Conservation (phyloP, 768 basidiomycete species). For the Pulveroboletus sp. region DNA sequence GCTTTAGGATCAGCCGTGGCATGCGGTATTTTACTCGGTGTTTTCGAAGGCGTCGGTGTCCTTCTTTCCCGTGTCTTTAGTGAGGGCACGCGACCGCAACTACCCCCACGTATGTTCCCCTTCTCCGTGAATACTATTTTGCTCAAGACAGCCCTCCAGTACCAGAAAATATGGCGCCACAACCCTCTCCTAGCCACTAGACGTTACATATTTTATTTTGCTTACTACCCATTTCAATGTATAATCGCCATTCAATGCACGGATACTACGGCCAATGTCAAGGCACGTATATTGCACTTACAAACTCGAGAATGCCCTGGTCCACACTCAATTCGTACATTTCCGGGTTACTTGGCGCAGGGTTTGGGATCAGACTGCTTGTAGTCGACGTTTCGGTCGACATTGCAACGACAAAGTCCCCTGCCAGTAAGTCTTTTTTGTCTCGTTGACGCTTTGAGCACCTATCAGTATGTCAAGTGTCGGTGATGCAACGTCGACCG, state of each 20-base stretch:
- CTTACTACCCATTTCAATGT: slow-evolving; percentile 35
- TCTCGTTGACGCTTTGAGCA: not conserved
- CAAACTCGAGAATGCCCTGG: not conserved
- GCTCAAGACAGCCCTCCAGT: slow-evolving; percentile 33
- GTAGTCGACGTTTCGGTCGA: slow-evolving; percentile 1
- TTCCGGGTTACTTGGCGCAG: not conserved
- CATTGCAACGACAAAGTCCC: slow-evolving; percentile 4
- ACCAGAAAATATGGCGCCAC: slow-evolving; percentile 56
- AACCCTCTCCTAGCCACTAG: slow-evolving; percentile 49
- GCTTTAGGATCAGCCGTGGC: slow-evolving; percentile 92
- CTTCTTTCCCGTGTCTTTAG: slow-evolving; percentile 86
- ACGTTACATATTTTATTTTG: slow-evolving; percentile 35
- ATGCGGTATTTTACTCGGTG: slow-evolving; percentile 93
- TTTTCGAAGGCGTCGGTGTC: slow-evolving; percentile 94
- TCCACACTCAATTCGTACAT: not conserved
- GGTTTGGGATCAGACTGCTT: slow-evolving; percentile 13
- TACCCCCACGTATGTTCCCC: slow-evolving; percentile 66
- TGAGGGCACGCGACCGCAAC: slow-evolving; percentile 75
- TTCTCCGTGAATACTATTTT: not conserved
- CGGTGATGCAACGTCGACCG: slow-evolving; percentile 12
- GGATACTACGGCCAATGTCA: slow-evolving; percentile 26
- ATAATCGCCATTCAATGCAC: slow-evolving; percentile 36
- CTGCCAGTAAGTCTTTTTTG: not conserved
- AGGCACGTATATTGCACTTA: slow-evolving; percentile 17
- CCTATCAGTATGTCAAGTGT: slow-evolving; percentile 13